These are phyloP conservation scores for Penicillium sumatraense DNA, from an alignment of 2,329 filamentous ascomycete genomes.

Conservation along the genomic window DNA sequence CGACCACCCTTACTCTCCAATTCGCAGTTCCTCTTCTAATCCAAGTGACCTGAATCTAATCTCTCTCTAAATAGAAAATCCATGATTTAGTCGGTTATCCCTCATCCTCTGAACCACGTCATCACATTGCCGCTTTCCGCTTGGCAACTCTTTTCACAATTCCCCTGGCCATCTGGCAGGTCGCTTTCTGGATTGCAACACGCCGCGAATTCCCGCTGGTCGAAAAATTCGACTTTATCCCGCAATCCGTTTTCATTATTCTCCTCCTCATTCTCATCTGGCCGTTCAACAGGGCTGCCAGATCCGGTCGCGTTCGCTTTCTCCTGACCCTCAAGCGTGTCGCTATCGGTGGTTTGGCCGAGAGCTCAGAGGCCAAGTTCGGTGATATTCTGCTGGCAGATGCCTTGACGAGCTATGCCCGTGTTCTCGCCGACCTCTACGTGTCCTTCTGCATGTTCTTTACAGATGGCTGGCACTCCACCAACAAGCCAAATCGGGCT, in stretches of 20 bases:
- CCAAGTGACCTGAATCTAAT: neutral
- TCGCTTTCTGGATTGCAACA: slow-evolving; percentile 83
- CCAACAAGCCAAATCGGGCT: slow-evolving; percentile 76
- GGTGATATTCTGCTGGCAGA: slow-evolving; percentile 93
- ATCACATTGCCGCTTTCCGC: slow-evolving; percentile 83
- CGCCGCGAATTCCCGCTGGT: slow-evolving; percentile 71
- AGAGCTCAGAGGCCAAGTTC: slow-evolving; percentile 86
- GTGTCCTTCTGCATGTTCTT: slow-evolving; percentile 93
- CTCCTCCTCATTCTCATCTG: slow-evolving; percentile 73
- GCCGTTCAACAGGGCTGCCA: slow-evolving; percentile 71
- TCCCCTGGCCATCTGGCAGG: slow-evolving; percentile 71
- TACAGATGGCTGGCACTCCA: slow-evolving; percentile 70
- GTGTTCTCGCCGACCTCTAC: slow-evolving; percentile 87
- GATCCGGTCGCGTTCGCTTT: slow-evolving; percentile 74
- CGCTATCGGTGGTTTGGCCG: slow-evolving; percentile 83
- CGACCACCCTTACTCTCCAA: too few species aligned
- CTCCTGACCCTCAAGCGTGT: slow-evolving; percentile 77
- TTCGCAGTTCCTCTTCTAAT: too few species aligned
- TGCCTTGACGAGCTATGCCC: slow-evolving; percentile 92
- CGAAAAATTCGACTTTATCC: slow-evolving; percentile 80
- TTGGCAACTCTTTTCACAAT: slow-evolving; percentile 77
- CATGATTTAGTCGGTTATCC: slow-evolving; percentile 87
- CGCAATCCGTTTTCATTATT: slow-evolving; percentile 78
- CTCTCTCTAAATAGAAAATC: slow-evolving; percentile 64
- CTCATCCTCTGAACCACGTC: slow-evolving; percentile 68